Percentiles rank a stretch among this genome's conserved stretches.
These are phyloP conservation scores for Boletus semigastroideus DNA, from an alignment of 1,284 basidiomycete species.

Conservation along the genomic window DNA sequence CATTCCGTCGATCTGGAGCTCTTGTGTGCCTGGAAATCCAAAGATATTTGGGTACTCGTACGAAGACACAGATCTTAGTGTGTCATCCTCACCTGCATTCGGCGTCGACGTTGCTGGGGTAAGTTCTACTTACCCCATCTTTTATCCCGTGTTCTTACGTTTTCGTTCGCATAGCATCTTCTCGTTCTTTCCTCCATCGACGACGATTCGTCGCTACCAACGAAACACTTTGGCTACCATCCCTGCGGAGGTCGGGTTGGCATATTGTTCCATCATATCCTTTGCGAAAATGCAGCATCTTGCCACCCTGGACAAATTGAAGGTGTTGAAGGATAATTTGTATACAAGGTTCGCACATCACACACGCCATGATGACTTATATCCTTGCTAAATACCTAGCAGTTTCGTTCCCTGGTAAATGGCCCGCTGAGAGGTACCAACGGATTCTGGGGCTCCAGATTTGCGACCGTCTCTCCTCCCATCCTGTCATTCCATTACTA, in stretches of 20 bases:
- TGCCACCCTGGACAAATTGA: constrained; percentile 65
- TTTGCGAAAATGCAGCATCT: constrained; percentile 59
- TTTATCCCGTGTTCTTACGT: neutral
- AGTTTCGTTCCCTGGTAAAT: constrained; percentile 74
- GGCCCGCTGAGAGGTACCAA: constrained; percentile 69
- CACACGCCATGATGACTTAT: neutral
- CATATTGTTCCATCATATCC: constrained; percentile 70
- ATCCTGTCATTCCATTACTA: neutral
- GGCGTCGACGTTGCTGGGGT: constrained; percentile 69
- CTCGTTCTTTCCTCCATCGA: constrained; percentile 69
- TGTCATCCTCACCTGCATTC: constrained; percentile 50
- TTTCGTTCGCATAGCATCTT: constrained; percentile 45
- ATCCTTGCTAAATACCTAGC: neutral
- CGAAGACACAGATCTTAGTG: constrained; percentile 50
- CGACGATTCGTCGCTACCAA: constrained; percentile 68
- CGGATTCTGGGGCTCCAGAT: constrained; percentile 64
- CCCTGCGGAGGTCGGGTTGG: constrained; percentile 55
- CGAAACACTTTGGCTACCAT: constrained; percentile 63
- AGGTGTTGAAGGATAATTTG: constrained; percentile 55
- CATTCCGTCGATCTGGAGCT: neutral
- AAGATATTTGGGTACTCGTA: constrained; percentile 76
- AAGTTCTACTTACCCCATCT: constrained; percentile 12
- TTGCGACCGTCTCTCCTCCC: constrained; percentile 36
- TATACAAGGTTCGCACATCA: constrained; percentile 57
- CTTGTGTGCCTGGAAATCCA: neutral